Conservation (phyloP, 768 basidiomycete species). For the Atractiella rhizophila region DNA sequence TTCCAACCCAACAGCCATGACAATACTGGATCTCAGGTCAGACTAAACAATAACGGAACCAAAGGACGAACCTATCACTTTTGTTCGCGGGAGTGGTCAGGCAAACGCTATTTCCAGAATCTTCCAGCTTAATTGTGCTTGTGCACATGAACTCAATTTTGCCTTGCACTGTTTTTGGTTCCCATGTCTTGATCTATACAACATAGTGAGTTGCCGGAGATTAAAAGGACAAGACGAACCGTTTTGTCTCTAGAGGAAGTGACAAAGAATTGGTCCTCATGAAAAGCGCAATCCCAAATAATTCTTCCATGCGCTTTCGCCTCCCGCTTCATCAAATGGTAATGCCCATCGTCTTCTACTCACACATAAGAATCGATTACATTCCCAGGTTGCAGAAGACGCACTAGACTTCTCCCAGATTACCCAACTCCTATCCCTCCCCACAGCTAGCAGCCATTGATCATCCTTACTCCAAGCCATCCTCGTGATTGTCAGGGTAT, state of each 20-base stretch:
- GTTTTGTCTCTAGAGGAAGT: constrained; percentile 92
- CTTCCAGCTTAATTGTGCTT: constrained; percentile 37
- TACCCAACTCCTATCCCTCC: constrained; percentile 77
- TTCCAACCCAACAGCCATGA: constrained; percentile 6
- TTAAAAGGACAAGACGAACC: constrained; percentile 25
- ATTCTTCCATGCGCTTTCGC: constrained; percentile 73
- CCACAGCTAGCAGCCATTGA: constrained; percentile 49
- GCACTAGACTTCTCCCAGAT: constrained; percentile 34
- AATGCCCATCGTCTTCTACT: constrained; percentile 17
- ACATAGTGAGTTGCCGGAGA: neutral
- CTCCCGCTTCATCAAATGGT: constrained; percentile 33
- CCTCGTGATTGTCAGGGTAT: constrained; percentile 66
- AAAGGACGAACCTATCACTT: neutral
- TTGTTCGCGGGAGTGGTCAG: constrained; percentile 26
- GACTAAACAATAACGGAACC: neutral
- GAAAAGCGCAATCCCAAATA: constrained; percentile 78
- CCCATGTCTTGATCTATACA: constrained; percentile 62
- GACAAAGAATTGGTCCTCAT: constrained; percentile 51
- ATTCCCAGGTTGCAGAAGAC: too few species aligned
- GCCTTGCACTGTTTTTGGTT: constrained; percentile 31
- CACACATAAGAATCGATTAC: constrained; percentile 2
- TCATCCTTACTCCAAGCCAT: constrained; percentile 78
- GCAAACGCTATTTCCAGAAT: constrained; percentile 62
- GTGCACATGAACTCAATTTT: constrained; percentile 17
- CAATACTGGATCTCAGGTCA: neutral